Conservation (phyloP, 306 rosid species). For the Abrus pulchellus region DNA sequence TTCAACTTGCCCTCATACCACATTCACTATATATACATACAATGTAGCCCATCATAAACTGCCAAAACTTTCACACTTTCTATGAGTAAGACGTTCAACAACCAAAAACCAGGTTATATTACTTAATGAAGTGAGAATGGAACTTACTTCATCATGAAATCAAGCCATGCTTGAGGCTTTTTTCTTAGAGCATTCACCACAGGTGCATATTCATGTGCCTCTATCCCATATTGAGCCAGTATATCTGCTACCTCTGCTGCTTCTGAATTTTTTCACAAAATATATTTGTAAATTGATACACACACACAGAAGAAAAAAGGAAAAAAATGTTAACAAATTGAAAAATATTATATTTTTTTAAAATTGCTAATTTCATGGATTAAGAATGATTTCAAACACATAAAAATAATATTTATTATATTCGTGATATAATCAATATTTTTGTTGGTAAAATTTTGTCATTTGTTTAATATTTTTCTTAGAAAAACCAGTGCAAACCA, state of each 20-base stretch:
- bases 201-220: conserved; percentile 82
- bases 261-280: conserved; percentile 56
- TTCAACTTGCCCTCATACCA: not conserved
- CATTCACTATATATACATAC: not conserved
- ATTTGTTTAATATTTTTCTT: too few relatives aligned
- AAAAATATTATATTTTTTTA: not conserved
- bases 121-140: not conserved
- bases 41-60: not conserved
- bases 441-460: too few relatives aligned
- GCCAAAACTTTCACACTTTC: not conserved
- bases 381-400: too few relatives aligned
- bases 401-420: not conserved
- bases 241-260: conserved; percentile 92
- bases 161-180: conserved; percentile 91
- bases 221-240: conserved; percentile 76
- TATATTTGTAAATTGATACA: not conserved
- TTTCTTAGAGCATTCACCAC: conserved; percentile 83
- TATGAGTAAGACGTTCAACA: not conserved
- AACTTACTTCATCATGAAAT: conserved; percentile 97
- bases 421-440: too few relatives aligned
- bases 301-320: not conserved
- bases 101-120: not conserved
- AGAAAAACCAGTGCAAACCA: conserved; percentile 48
- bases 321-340: not conserved
- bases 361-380: not conserved